These are phyloP conservation scores for Plantago ovata DNA, from an alignment of 257 asterid species.

Conservation along the genomic window DNA sequence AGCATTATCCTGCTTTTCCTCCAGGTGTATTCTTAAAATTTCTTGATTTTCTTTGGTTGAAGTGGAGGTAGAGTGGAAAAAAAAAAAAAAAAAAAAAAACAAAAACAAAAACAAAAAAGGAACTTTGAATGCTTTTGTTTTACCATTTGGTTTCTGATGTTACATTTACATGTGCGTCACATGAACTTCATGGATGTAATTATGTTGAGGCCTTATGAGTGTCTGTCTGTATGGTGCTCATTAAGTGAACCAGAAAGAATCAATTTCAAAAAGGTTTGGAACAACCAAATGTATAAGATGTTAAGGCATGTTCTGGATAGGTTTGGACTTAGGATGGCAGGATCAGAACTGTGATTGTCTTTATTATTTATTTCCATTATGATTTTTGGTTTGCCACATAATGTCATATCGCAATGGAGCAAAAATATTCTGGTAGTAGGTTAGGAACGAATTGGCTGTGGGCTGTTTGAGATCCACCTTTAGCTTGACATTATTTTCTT, in stretches of 20 bases:
- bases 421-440: constrained; percentile 5
- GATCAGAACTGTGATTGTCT: not conserved
- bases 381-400: not conserved
- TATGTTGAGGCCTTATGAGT: constrained; percentile 10
- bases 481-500: not conserved
- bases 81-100: no score
- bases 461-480: no score
- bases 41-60: no score
- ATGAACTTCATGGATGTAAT: not conserved
- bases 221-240: not conserved
- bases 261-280: not conserved
- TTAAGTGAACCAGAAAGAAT: not conserved
- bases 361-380: not conserved
- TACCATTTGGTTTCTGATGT: not conserved
- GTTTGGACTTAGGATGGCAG: no score
- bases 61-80: no score
- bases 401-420: constrained; percentile 5
- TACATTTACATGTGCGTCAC: not conserved
- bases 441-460: not conserved
- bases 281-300: not conserved
- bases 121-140: not conserved
- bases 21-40: no score
- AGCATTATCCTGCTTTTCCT: no score
- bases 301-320: not conserved
- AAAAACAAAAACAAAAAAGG: not conserved